Base-by-base conservation (phyloP, 352 stramenopile genomes). In the Pythium brachiatum region DNA sequence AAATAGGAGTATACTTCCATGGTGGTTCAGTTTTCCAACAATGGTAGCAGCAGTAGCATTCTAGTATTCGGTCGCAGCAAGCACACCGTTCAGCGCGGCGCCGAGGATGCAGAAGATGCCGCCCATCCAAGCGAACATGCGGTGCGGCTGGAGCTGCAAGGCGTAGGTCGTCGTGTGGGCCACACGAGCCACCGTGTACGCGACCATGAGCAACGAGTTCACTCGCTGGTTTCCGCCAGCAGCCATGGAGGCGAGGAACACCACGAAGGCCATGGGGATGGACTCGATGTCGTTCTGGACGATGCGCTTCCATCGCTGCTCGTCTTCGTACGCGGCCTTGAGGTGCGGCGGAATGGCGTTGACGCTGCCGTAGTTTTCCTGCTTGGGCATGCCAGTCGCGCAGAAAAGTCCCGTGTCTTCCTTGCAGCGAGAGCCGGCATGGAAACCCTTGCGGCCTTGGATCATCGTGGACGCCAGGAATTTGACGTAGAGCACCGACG, bases 401-500 rank as follows among this genome's bases (percentile, higher is more conserved):
- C 47, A 54, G 32, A 57, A 47, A 3, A 83, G 32, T 43, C 64
- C 46, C 48, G 63, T 74, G 62, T 80, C 73, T 54, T 82, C 73
- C 6, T 73, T 50, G 34, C 62, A 53, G 18, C 76, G 74, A 15
- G 70, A 81, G 60, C 78, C 78, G 18, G 74, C 71, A 9, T 60
- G 62, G 52, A 86, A 88, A 16, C 68, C 73, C 56, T 71, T 73
- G 43, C 73, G 62, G 27, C 64, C 74, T 16, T 86, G 76, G 32
- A 78, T 69, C 59, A 81, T 79, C 25, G 72, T 71, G n/a, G 73
- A 68, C 3, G 29, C 71, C 50, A 86, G 36, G 62, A 83, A 83
- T 69, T 86, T 85, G 75, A 80, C 46, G 66, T 85, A 88, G 34
- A 86, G 73, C 32, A 74, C 59, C 2, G 65, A 64, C 7, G 66